These are phyloP conservation scores for Fraxinus floribunda DNA, from an alignment of 305 asterid species.

Conservation along the genomic window DNA sequence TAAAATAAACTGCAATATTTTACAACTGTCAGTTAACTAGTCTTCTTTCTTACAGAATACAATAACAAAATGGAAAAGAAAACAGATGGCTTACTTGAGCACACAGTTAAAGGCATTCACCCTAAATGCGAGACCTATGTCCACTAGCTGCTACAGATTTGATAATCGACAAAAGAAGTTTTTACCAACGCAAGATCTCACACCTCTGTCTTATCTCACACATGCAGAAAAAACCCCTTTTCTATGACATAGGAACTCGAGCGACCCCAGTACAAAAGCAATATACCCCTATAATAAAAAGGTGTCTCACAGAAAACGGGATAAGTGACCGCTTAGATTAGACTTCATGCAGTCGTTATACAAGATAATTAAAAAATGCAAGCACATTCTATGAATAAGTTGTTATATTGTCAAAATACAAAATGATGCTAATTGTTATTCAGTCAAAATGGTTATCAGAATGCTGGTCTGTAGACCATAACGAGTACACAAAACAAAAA, in stretches of 20 bases:
- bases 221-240: neutral
- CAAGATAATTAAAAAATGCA: neutral
- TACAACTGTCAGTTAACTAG: neutral
- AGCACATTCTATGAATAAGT: neutral
- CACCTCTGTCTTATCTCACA: neutral
- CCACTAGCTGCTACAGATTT: neutral
- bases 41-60: neutral
- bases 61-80: neutral
- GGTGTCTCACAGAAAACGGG: neutral
- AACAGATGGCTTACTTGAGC: neutral
- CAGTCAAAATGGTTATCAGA: neutral
- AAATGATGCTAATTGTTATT: neutral
- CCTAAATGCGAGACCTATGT: neutral
- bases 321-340: neutral
- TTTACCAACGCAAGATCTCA: neutral
- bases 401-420: neutral
- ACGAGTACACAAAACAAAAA: neutral
- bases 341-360: neutral
- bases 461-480: neutral
- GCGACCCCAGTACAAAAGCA: neutral
- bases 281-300: neutral
- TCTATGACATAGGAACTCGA: neutral
- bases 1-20: neutral
- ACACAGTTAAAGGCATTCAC: neutral
- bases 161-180: neutral